Evolutionary conservation across 176 grass and related monocot species (phyloP).

Genomic region (Zizania latifolia): DNA sequence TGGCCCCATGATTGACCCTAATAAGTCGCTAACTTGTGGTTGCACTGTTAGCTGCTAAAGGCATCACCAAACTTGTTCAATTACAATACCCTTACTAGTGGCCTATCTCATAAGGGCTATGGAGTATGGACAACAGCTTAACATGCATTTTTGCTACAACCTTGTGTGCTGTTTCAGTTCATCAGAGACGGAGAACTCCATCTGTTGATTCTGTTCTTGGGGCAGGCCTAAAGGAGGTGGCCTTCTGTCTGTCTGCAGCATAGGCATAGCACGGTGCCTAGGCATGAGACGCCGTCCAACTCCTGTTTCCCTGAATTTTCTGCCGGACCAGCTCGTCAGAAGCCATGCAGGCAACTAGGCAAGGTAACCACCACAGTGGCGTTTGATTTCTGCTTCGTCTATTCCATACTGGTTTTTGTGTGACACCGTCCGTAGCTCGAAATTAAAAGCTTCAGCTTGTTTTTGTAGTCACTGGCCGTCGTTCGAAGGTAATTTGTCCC

Average conservation of each 20-base stretch:
- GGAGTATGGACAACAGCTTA: neutral
- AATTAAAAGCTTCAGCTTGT: neutral
- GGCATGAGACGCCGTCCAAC: neutral
- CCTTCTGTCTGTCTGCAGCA: neutral
- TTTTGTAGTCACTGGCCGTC: too few relatives aligned
- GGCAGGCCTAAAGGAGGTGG: neutral
- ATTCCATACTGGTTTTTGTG: neutral
- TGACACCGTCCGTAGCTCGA: neutral
- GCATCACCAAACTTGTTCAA: neutral
- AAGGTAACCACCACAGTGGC: too few relatives aligned
- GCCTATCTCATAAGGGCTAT: neutral
- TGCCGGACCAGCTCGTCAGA: conserved; percentile 3
- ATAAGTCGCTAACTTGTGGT: neutral
- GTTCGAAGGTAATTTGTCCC: too few relatives aligned
- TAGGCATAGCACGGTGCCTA: neutral
- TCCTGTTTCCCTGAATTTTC: neutral
- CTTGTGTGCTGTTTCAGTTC: neutral
- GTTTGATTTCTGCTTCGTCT: too few relatives aligned
- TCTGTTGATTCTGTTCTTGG: neutral
- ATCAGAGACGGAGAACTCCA: neutral
- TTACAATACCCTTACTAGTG: neutral
- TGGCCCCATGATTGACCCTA: neutral
- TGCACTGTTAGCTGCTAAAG: neutral
- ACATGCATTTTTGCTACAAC: neutral
- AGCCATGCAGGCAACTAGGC: neutral